These are phyloP conservation scores for Candida succiphila DNA, from an alignment of 805 yeast species.

Conservation along the genomic window DNA sequence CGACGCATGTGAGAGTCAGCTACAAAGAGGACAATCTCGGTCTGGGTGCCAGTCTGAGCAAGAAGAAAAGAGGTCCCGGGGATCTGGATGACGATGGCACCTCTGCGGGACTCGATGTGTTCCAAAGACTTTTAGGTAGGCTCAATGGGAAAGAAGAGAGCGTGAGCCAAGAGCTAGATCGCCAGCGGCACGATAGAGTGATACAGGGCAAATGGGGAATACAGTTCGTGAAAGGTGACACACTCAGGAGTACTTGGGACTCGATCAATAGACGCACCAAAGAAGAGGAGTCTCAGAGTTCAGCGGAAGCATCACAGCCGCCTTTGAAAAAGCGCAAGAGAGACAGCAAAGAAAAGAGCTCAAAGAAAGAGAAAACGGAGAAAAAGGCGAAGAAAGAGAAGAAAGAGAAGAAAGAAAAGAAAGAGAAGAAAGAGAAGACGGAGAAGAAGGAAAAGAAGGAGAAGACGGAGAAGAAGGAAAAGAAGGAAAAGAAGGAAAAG, in stretches of 20 bases:
- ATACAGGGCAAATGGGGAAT: slow-evolving; percentile 86
- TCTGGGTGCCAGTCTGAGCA: slow-evolving; percentile 71
- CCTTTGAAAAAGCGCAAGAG: slow-evolving; percentile 3
- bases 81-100: slow-evolving; percentile 60
- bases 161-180: slow-evolving; percentile 54
- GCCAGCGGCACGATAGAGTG: slow-evolving; percentile 56
- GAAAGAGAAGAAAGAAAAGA: slow-evolving; percentile 9
- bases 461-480: slow-evolving; percentile 17
- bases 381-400: slow-evolving; percentile 14
- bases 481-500: slow-evolving; percentile 14
- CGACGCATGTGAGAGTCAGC: slow-evolving; percentile 74
- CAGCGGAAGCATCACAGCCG: slow-evolving; percentile 17
- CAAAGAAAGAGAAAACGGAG: slow-evolving; percentile 14
- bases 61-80: slow-evolving; percentile 28
- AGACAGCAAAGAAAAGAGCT: slow-evolving; percentile 9
- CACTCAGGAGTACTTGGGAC: slow-evolving; percentile 78
- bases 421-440: slow-evolving; percentile 12
- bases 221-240: slow-evolving; percentile 78
- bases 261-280: slow-evolving; percentile 31
- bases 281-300: not conserved
- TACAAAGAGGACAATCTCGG: slow-evolving; percentile 80
- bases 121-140: slow-evolving; percentile 82
- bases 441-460: slow-evolving; percentile 9
- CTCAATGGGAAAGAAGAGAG: slow-evolving; percentile 78
- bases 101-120: slow-evolving; percentile 85